A percentile compares a stretch with the other conserved stretches of the same genome.
These are phyloP conservation scores for Sporothrix pseudoabietina DNA, from an alignment of 2,329 filamentous ascomycete species.

Conservation along the genomic window DNA sequence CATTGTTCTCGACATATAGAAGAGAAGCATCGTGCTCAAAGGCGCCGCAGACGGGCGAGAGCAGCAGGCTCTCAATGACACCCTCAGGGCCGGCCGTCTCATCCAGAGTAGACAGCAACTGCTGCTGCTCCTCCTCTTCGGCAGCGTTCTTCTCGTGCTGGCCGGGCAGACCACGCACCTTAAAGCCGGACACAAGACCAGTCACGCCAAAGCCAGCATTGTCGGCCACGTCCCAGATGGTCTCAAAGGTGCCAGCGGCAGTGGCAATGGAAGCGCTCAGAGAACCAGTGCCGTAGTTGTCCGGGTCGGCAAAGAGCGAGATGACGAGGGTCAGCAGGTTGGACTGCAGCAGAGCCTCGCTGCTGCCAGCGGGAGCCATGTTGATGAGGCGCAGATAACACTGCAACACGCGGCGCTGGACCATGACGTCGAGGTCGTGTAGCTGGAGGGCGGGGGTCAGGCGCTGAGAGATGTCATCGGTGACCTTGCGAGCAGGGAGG, in stretches of 20 bases:
- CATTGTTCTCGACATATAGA: slow-evolving; percentile 61
- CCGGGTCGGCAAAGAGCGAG: slow-evolving; percentile 88
- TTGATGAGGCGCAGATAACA: slow-evolving; percentile 92
- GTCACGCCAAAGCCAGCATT: slow-evolving; percentile 95
- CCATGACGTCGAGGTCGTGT: slow-evolving; percentile 89
- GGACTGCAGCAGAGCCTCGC: slow-evolving; percentile 84
- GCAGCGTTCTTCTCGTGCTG: slow-evolving; percentile 58
- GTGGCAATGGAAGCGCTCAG: slow-evolving; percentile 89
- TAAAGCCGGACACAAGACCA: slow-evolving; percentile 77
- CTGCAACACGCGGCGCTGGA: slow-evolving; percentile 87
- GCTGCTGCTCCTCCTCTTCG: slow-evolving; percentile 36
- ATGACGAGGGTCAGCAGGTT: slow-evolving; percentile 89
- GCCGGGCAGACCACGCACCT: slow-evolving; percentile 69
- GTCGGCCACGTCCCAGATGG: slow-evolving; percentile 91
- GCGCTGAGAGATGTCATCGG: slow-evolving; percentile 82
- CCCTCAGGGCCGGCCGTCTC: slow-evolving; percentile 64
- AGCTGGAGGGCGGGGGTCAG: slow-evolving; percentile 84
- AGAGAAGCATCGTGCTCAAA: slow-evolving; percentile 86
- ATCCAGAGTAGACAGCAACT: slow-evolving; percentile 44
- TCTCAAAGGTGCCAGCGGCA: slow-evolving; percentile 86
- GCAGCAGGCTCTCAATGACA: slow-evolving; percentile 61
- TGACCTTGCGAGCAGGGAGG: slow-evolving; percentile 78
- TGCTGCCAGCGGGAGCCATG: slow-evolving; percentile 79
- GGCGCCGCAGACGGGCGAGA: slow-evolving; percentile 76
- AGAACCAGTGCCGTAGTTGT: slow-evolving; percentile 81